phyloP scores from a whole-genome alignment of 352 stramenopile genomes.

The Phytophthora hybrid region DNA sequence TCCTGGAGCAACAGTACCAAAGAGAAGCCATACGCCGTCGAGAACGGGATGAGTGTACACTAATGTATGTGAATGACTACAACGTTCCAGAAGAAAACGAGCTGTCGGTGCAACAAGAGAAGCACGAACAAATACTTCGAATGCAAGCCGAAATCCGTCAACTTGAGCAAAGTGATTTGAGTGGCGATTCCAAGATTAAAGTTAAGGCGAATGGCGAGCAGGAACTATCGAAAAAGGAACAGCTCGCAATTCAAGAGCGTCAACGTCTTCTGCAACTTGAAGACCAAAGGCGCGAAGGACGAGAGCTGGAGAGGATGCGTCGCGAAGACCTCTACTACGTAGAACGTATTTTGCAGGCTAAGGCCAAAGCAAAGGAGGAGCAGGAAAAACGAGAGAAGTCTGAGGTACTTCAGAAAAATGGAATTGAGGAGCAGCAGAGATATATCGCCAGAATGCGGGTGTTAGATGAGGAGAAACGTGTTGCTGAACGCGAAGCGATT shows the following conservation, averaged over 20 bases:
- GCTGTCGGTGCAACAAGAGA: conserved; percentile 40
- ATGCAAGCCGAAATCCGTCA: conserved; percentile 40
- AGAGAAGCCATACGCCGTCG: conserved; percentile 48
- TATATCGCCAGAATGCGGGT: conserved; percentile 58
- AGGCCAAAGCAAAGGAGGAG: conserved; percentile 39
- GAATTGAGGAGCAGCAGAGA: conserved; percentile 54
- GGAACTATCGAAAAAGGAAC: conserved; percentile 25
- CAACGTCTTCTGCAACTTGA: conserved; percentile 39
- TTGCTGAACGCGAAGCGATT: conserved; percentile 38
- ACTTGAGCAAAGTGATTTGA: conserved; percentile 24
- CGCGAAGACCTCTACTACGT: conserved; percentile 69
- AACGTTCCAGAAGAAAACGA: conserved; percentile 44
- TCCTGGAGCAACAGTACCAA: conserved; percentile 58
- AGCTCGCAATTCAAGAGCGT: conserved; percentile 35
- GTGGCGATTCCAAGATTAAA: background rate
- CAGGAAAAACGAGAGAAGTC: conserved; percentile 27
- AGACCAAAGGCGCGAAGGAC: conserved; percentile 35
- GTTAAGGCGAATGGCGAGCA: background rate
- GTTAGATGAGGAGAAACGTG: conserved; percentile 48
- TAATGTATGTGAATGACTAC: conserved; percentile 58
- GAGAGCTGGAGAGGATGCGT: conserved; percentile 54
- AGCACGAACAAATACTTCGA: conserved; percentile 36
- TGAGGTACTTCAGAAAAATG: conserved; percentile 21
- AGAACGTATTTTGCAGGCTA: conserved; percentile 49
- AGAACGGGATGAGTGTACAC: conserved; percentile 43